These are phyloP conservation scores for Rhizopogon sp. DNA, from an alignment of 768 basidiomycete genomes.

Conservation along the genomic window DNA sequence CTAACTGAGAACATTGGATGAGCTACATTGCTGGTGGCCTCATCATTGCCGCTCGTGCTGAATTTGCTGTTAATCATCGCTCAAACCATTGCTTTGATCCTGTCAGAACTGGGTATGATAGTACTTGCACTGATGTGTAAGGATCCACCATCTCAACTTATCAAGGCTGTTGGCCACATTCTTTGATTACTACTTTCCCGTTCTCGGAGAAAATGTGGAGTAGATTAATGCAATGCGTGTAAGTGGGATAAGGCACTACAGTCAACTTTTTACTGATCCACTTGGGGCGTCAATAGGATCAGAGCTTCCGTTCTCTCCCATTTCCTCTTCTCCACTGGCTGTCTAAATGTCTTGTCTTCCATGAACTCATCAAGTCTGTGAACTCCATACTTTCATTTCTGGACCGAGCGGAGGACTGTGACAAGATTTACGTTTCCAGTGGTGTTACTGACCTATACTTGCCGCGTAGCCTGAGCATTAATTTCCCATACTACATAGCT, in stretches of 20 bases:
- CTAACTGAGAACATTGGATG: conserved; percentile 53
- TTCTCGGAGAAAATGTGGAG: conserved; percentile 79
- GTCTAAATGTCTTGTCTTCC: conserved; percentile 85
- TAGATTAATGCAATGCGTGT: conserved; percentile 85
- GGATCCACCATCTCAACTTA: background rate
- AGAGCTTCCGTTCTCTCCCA: conserved; percentile 70
- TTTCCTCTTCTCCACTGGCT: conserved; percentile 78
- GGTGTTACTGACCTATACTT: background rate
- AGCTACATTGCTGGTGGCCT: conserved; percentile 12
- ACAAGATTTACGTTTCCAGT: conserved; percentile 9
- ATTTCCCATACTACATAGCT: conserved; percentile 44
- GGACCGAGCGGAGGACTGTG: conserved; percentile 44
- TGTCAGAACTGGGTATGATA: conserved; percentile 36
- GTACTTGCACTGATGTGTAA: background rate
- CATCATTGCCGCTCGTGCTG: background rate
- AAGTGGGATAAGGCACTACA: conserved; percentile 21
- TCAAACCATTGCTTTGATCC: conserved; percentile 69
- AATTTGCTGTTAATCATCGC: conserved; percentile 57
- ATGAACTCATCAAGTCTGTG: conserved; percentile 56
- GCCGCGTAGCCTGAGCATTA: conserved; percentile 45
- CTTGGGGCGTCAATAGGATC: conserved; percentile 34
- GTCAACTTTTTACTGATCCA: background rate
- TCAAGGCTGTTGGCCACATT: conserved; percentile 63
- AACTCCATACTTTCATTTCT: conserved; percentile 69
- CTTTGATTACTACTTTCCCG: conserved; percentile 87